Conservation (phyloP, 1,139 yeast genomes). For the Geotrichum histeridarum region DNA sequence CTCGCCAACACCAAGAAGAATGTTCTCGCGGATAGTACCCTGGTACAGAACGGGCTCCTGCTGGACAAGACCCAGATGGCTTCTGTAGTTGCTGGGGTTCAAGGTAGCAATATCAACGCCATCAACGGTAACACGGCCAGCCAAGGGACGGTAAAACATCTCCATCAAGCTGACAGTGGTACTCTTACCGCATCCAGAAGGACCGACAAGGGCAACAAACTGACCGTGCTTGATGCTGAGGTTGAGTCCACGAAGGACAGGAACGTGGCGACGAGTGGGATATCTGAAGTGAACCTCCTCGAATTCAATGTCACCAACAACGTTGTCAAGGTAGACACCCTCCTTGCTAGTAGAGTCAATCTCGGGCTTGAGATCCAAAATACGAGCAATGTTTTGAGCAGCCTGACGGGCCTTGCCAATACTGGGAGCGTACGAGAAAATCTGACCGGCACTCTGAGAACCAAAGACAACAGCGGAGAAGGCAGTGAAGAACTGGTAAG, state of each 20-base stretch:
- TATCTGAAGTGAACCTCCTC: constrained; percentile 64
- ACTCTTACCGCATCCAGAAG: constrained; percentile 92
- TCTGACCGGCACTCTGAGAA: constrained; percentile 78
- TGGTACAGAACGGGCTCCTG: constrained; percentile 87
- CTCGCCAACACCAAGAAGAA: constrained; percentile 57
- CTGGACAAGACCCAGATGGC: constrained; percentile 69
- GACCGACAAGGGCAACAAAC: constrained; percentile 89
- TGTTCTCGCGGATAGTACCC: constrained; percentile 79
- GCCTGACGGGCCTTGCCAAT: constrained; percentile 48
- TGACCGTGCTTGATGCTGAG: constrained; percentile 72
- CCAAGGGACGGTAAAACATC: constrained; percentile 69
- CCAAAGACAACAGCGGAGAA: constrained; percentile 63
- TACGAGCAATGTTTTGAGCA: constrained; percentile 71
- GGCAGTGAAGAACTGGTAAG: constrained; percentile 36
- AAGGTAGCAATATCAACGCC: constrained; percentile 65
- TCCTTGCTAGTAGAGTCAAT: constrained; percentile 49
- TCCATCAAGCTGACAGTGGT: constrained; percentile 80
- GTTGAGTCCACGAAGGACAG: constrained; percentile 63
- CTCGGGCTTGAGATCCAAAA: constrained; percentile 59
- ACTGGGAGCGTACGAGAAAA: constrained; percentile 85
- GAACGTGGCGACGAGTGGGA: constrained; percentile 74
- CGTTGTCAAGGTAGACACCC: constrained; percentile 44
- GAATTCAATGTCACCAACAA: constrained; percentile 57
- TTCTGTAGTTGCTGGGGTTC: constrained; percentile 66
- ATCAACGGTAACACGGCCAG: constrained; percentile 64